Evolutionary conservation across 306 rosid genomes (phyloP), one percentile per base, ranked within the genome.

Genomic region (Castanea crenata): DNA sequence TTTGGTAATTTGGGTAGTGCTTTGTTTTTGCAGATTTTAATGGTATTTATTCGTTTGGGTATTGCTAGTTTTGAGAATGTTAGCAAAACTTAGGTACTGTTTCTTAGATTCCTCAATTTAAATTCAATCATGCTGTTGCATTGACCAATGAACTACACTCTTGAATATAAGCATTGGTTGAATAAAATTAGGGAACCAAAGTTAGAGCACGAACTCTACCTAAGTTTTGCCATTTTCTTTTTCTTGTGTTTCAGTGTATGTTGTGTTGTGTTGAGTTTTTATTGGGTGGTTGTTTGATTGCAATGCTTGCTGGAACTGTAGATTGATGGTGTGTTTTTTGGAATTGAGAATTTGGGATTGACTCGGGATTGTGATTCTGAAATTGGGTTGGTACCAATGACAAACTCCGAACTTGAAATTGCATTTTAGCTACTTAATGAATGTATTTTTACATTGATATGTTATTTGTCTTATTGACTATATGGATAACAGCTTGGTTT

Each of bases 391-490:
- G 67, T 38, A 35, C 25, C 19, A 63, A 57, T 71, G 10, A 73
- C 58, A 23, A 34, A 56, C 46, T 32, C 59, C 73, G 61, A 23
- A 74, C 61, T 71, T 79, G 32, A 73, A 65, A 71, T 32, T 65
- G 58, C 58, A 73, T 68, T 74, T 62, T 55, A 51, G n/a, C 4
- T 38, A 19, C 52, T 29, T 44, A 27, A 55, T 52, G 46, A 71
- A 55, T 41, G 74, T 82, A 16, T 76, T 20, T 71, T 38, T 61
- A 62, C 44, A 67, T 58, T 71, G 25, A 62, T 55, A 51, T 83
- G 81, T 59, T 76, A 19, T 77, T 29, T 85, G 49, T 73, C 35
- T 52, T 75, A 69, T 74, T 68, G 68, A 41, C 74, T 77, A 14
- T 20, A 25, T 49, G 5, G 16, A 13, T 68, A 21, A 16, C 65